Base-by-base conservation (phyloP, 2,329 filamentous ascomycete species). In the Cladophialophora bantiana region DNA sequence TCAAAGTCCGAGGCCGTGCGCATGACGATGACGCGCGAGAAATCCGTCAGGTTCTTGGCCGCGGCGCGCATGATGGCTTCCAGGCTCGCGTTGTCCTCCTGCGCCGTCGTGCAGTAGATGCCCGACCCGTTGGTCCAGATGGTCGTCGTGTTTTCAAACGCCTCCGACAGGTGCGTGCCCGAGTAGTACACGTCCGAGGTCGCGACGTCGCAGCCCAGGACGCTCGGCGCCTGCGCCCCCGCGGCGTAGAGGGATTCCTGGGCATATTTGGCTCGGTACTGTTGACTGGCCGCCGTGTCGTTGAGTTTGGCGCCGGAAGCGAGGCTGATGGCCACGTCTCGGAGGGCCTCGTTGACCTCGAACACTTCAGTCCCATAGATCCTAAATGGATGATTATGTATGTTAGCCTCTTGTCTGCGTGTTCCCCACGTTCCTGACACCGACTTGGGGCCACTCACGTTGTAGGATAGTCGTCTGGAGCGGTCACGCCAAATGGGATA, bases 171-270 rank as follows among this genome's bases (percentile, higher is more conserved):
- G 20, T 87, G 75, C 0, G 76, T 80, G 7, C 90, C 90, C 1
- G 85, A 86, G 77, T 85, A 93, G 79, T 91, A 93, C 15, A 91
- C 89, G 73, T 93, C 90, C 50, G 86, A 89, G 0, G 90, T 92
- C 0, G 88, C 87, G 5, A 84, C 83, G 73, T 92, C 90, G 72
- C 90, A 92, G 68, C 84, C 85, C 42, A 89, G 78, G 1, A 92
- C 82, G 2, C 80, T 78, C 0, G 90, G 90, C 0, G 77, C 72
- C 18, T 76, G 66, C 0, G 83, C 80, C 0, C 78, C 83, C 9
- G 79, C 78, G 0, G 77, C 75, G 72, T 83, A 84, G 64, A 73
- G 62, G 38, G 68, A 72, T 9, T 68, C 69, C 1, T 73, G 73
- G 0, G 73, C 76, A 72, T 90, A 90, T 32, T 81, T 77, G 2